phyloP scores from a whole-genome alignment of 2,329 filamentous ascomycete genomes.

The Clarireedia monteithiana region DNA sequence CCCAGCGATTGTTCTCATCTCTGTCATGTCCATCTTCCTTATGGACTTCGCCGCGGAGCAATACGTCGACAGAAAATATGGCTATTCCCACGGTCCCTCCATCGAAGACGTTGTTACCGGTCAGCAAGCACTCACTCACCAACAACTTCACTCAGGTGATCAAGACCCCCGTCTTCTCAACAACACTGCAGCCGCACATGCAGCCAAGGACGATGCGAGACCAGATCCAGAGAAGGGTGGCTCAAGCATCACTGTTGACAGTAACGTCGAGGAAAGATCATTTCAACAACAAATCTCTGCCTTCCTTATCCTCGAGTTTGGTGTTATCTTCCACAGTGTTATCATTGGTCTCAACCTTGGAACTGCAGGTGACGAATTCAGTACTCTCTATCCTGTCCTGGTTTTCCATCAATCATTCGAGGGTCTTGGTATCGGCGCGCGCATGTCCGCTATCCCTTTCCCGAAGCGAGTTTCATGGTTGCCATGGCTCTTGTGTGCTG shows the following conservation, averaged over 20 bases:
- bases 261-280: slow-evolving; percentile 24
- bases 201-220: slow-evolving; percentile 12
- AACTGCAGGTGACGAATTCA: slow-evolving; percentile 49
- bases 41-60: slow-evolving; percentile 53
- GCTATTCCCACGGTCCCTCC: slow-evolving; percentile 18
- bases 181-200: slow-evolving; percentile 18
- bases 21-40: slow-evolving; percentile 47
- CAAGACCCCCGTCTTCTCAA: slow-evolving; percentile 28
- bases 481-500: slow-evolving; percentile 38
- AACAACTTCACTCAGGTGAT: slow-evolving; percentile 35
- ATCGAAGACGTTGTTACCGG: slow-evolving; percentile 25
- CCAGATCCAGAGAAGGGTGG: slow-evolving; percentile 14
- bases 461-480: slow-evolving; percentile 35
- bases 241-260: neutral
- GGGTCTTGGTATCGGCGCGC: slow-evolving; percentile 53
- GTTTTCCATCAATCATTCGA: slow-evolving; percentile 59
- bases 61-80: slow-evolving; percentile 32
- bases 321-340: slow-evolving; percentile 56
- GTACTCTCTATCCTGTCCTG: slow-evolving; percentile 49
- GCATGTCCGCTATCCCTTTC: slow-evolving; percentile 50
- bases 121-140: slow-evolving; percentile 25
- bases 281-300: slow-evolving; percentile 38
- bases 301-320: slow-evolving; percentile 34
- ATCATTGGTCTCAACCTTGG: slow-evolving; percentile 57
- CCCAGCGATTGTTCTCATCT: slow-evolving; percentile 42